Base-by-base conservation (phyloP, 2,329 filamentous ascomycete species). In the Colletotrichum sp. region DNA sequence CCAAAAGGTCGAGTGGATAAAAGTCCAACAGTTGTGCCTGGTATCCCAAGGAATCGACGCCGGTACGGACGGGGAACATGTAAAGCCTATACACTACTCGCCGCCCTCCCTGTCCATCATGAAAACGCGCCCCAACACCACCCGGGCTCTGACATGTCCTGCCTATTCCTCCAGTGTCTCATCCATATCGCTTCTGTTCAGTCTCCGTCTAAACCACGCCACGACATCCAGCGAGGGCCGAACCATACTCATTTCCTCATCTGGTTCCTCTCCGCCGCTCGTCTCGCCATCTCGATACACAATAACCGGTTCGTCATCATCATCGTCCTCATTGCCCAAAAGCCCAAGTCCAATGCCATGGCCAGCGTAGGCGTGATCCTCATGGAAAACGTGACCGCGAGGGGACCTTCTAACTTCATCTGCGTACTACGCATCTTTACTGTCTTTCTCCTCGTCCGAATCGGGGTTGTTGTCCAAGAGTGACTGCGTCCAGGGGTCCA, bases 391-490 rank as follows among this genome's bases (percentile, higher is more conserved):
- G 16, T 49, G 57, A 65, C 26, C 32, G 59, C 15, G 28, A 32
- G 15, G 59, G 26, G 26, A 24, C 32, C 70, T 44, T 30, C 34
- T 21, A 9, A 49, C 15, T 36, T 59, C 30, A 21, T 71, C 34
- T 77, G 76, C 76, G 76, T 24, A 78, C 76, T 77, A 78, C 75
- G 76, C 75, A 77, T 74, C 55, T 26, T 59, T 60, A 26, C 63
- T 44, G 60, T 72, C 72, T 12, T 76, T 64, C 30, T 72, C 66
- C 62, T 75, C 66, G 18, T 80, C 80, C 68, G 81, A 69, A 69
- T 82, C 80, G 72, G 82, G 75, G 32, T 81, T 75, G 74, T 82
- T 76, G 71, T 68, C 75, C 24, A 75, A 52, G 7, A 75, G 71
- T 30, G 75, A 75, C 63, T 74, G 75, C 39, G 75, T 75, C 71